Evolutionary conservation across 148 eudicot species (phyloP).

Genomic region (Nepenthes gracilis): DNA sequence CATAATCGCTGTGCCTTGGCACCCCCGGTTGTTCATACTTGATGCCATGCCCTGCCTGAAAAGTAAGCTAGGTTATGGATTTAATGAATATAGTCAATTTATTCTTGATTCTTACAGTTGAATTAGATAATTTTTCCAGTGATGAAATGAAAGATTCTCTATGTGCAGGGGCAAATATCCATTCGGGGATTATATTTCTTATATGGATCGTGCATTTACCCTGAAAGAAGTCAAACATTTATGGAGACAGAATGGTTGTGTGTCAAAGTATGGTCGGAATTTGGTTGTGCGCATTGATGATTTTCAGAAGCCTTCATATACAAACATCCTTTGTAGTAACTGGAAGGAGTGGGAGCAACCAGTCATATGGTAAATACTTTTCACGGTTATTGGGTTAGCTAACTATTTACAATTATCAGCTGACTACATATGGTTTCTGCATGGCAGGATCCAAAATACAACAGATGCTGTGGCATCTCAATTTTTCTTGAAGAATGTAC

Average conservation of each 20-base stretch:
- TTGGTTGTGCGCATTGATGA: conserved; percentile 70
- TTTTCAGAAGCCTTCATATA: conserved; percentile 69
- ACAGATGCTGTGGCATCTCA: conserved; percentile 96
- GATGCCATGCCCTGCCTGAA: no score
- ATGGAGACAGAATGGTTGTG: conserved; percentile 65
- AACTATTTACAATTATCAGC: not conserved
- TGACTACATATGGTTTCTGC: conserved; percentile 2
- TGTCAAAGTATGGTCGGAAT: conserved; percentile 62
- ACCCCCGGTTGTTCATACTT: no score
- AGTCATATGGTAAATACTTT: conserved; percentile 58
- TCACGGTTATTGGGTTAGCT: not conserved
- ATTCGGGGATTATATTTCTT: conserved; percentile 74
- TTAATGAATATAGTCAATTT: no score
- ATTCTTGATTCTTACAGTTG: no score
- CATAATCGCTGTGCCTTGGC: no score
- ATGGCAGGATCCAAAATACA: conserved; percentile 73
- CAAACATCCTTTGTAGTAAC: conserved; percentile 70
- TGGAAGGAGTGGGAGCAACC: conserved; percentile 87
- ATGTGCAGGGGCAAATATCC: conserved; percentile 72
- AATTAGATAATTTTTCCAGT: no score
- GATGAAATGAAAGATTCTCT: conserved; percentile 2
- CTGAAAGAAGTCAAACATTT: conserved; percentile 79
- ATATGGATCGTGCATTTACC: conserved; percentile 53
- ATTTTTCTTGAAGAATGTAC: conserved; percentile 80
- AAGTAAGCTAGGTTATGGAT: not conserved